Percentiles rank a stretch among this genome's conserved stretches.
Conservation (phyloP, 495 filamentous ascomycete genomes). For the Penicillium simplicissimum region DNA sequence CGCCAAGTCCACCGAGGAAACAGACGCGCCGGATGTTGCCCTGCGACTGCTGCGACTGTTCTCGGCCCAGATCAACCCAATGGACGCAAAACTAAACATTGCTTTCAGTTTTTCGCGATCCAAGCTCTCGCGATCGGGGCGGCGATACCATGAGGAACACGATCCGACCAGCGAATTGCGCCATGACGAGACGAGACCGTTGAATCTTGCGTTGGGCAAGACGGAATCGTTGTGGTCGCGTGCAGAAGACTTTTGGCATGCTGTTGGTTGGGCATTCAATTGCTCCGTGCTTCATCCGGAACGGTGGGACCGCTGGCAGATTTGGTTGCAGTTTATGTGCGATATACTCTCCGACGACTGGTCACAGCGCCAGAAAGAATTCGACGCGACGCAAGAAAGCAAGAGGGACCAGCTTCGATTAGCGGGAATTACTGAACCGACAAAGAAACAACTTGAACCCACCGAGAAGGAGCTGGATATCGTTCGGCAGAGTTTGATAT, state of each 20-base stretch:
- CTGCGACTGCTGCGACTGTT: conserved; percentile 60
- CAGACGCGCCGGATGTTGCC: conserved; percentile 54
- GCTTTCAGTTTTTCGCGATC: conserved; percentile 57
- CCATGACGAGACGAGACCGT: conserved; percentile 43
- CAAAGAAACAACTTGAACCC: conserved; percentile 12
- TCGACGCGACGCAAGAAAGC: conserved; percentile 16
- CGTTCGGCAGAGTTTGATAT: conserved; percentile 54
- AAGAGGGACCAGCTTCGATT: conserved; percentile 16
- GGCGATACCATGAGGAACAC: conserved; percentile 28
- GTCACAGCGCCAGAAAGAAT: conserved; percentile 49
- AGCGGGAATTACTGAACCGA: conserved; percentile 17
- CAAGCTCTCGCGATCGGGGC: conserved; percentile 36
- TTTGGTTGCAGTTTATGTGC: conserved; percentile 80
- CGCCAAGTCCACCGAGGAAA: conserved; percentile 51
- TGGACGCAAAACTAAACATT: conserved; percentile 45
- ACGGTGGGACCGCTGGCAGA: conserved; percentile 80
- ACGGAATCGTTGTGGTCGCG: conserved; percentile 68
- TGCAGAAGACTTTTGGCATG: conserved; percentile 84
- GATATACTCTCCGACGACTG: conserved; percentile 77
- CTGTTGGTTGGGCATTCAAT: conserved; percentile 91
- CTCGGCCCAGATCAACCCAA: conserved; percentile 51
- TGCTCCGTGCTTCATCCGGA: conserved; percentile 71
- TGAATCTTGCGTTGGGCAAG: conserved; percentile 57
- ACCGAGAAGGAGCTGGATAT: conserved; percentile 32
- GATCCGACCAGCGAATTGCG: conserved; percentile 6